phyloP scores from a whole-genome alignment of 129 eudicot genomes.

The Dittrichia graveolens region DNA sequence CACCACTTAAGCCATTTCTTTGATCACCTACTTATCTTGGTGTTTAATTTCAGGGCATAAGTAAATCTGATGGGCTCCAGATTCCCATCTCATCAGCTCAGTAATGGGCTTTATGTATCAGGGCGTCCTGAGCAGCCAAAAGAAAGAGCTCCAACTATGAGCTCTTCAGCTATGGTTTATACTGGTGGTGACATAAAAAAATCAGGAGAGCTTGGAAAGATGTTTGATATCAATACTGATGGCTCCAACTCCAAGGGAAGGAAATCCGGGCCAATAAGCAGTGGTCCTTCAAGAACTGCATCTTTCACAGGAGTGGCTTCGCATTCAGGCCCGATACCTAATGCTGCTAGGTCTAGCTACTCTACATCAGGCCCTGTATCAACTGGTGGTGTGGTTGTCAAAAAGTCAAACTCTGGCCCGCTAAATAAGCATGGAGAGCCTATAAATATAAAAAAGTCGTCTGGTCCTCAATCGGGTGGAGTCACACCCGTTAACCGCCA shows the following conservation, averaged over 20 bases:
- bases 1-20: not conserved
- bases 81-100: constrained; percentile 81
- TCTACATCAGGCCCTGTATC: constrained; percentile 59
- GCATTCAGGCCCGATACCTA: constrained; percentile 76
- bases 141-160: constrained; percentile 76
- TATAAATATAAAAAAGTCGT: constrained; percentile 65
- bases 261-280: constrained; percentile 74
- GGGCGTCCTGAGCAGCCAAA: constrained; percentile 93
- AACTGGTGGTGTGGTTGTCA: constrained; percentile 50
- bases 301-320: constrained; percentile 59
- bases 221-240: constrained; percentile 74
- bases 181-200: constrained; percentile 47
- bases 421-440: constrained; percentile 86
- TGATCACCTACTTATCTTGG: not conserved
- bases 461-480: constrained; percentile 84
- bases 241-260: constrained; percentile 70
- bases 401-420: constrained; percentile 79
- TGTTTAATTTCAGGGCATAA: constrained; percentile 27
- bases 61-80: constrained; percentile 64
- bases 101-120: constrained; percentile 82
- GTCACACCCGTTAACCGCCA: constrained; percentile 58
- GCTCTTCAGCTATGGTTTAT: constrained; percentile 76
- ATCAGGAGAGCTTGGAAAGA: constrained; percentile 83
- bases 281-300: constrained; percentile 63
- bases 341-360: constrained; percentile 56